Conservation (phyloP, 2,329 filamentous ascomycete genomes). For the Acrocalymma vagum region DNA sequence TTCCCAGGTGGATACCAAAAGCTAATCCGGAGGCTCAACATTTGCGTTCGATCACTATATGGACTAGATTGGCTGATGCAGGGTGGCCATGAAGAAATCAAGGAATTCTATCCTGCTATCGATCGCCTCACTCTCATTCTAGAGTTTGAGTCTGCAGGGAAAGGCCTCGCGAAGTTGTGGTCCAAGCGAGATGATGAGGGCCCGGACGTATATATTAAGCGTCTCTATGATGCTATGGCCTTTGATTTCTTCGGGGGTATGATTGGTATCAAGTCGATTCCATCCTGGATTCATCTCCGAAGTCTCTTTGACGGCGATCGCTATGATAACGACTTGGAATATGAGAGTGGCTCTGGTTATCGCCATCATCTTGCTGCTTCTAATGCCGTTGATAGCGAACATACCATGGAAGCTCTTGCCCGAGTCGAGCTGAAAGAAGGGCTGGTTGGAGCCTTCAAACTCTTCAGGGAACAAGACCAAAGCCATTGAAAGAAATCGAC, state of each 20-base stretch:
- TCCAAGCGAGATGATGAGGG: constrained; percentile 21
- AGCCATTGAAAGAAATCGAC: too few species aligned
- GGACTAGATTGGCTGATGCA: constrained; percentile 28
- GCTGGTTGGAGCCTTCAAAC: too few species aligned
- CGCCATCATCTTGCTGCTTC: too few species aligned
- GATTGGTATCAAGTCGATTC: constrained; percentile 16
- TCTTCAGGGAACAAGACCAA: too few species aligned
- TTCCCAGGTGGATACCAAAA: constrained; percentile 28
- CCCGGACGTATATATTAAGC: constrained; percentile 27
- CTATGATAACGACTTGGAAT: constrained; percentile 15
- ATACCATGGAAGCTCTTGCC: too few species aligned
- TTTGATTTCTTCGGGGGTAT: constrained; percentile 16
- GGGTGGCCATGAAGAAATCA: constrained; percentile 25
- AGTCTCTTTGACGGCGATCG: constrained; percentile 33
- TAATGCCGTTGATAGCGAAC: too few species aligned
- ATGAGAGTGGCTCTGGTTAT: too few species aligned
- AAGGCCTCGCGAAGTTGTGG: constrained; percentile 24
- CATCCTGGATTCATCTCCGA: constrained; percentile 29
- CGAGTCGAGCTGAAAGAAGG: too few species aligned
- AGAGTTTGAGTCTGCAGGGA: constrained; percentile 22
- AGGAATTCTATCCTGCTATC: constrained; percentile 30
- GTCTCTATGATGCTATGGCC: constrained; percentile 18
- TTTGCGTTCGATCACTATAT: constrained; percentile 31
- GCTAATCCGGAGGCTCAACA: constrained; percentile 26
- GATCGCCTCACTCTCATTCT: constrained; percentile 27